These are phyloP conservation scores for Saccharomycopsis schoenii DNA, from an alignment of 805 yeast species.

Conservation along the genomic window DNA sequence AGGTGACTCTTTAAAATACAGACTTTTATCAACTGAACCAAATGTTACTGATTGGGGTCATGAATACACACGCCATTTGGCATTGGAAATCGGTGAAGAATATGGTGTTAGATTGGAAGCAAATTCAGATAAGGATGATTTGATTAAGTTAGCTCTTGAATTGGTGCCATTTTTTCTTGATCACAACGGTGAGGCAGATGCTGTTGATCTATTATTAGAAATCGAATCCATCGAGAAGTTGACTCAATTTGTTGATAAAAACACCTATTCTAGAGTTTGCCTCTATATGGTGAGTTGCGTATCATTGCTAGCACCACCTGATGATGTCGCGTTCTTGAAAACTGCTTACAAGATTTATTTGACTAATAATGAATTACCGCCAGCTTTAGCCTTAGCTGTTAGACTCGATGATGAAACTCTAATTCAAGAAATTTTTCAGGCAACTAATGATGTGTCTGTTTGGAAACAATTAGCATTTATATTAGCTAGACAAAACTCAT, in stretches of 20 bases:
- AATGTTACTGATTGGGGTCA: constrained; percentile 91
- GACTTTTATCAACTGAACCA: constrained; percentile 50
- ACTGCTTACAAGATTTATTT: constrained; percentile 85
- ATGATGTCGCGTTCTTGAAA: constrained; percentile 73
- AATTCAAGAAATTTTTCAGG: constrained; percentile 70
- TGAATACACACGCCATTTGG: constrained; percentile 92
- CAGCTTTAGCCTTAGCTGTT: constrained; percentile 84
- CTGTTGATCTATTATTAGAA: constrained; percentile 86
- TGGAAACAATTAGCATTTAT: constrained; percentile 90
- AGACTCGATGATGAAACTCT: constrained; percentile 75
- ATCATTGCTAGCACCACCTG: constrained; percentile 93
- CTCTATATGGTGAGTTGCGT: constrained; percentile 92
- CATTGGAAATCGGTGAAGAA: constrained; percentile 88
- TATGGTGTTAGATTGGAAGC: constrained; percentile 45
- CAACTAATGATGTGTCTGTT: constrained; percentile 60
- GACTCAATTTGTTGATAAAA: constrained; percentile 74
- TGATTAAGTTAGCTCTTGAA: constrained; percentile 58
- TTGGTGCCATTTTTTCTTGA: constrained; percentile 84
- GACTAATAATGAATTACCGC: constrained; percentile 69
- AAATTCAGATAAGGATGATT: constrained; percentile 27
- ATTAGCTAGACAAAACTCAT: constrained; percentile 76
- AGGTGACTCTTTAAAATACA: constrained; percentile 69
- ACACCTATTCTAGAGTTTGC: constrained; percentile 82
- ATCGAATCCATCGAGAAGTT: constrained; percentile 79
- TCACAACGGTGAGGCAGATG: constrained; percentile 98